Percentiles rank a stretch among this genome's conserved stretches.
Evolutionary conservation across 2,329 filamentous ascomycete species (phyloP).

Genomic region (Geosmithia morbida): DNA sequence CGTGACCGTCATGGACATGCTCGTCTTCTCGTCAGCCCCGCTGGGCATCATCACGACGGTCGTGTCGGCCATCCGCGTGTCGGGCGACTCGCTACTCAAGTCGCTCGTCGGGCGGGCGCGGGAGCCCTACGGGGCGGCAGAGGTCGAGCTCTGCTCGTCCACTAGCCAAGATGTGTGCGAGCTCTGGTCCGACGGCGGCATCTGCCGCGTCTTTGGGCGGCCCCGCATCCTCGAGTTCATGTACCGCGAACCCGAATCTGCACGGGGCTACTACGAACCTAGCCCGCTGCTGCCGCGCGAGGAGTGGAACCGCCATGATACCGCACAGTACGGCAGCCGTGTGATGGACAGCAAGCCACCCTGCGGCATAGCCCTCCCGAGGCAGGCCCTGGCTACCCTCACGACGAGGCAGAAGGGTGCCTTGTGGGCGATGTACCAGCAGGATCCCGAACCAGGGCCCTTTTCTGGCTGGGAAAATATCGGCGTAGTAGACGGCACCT

Average conservation of each 20-base stretch:
- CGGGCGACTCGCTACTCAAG: constrained; percentile 12
- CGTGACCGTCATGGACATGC: constrained; percentile 11
- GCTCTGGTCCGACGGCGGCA: constrained; percentile 16
- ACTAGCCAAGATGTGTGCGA: constrained; percentile 23
- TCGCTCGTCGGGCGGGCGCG: constrained; percentile 23
- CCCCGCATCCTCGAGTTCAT: constrained; percentile 17
- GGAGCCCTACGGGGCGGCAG: constrained; percentile 15
- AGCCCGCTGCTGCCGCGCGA: background rate
- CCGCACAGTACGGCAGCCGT: background rate
- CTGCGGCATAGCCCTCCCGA: background rate
- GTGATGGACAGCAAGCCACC: background rate
- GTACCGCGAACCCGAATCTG: constrained; percentile 1
- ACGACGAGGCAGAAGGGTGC: background rate
- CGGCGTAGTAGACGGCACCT: background rate
- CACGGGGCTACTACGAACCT: background rate
- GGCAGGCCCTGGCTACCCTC: background rate
- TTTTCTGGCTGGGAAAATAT: background rate
- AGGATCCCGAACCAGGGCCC: background rate
- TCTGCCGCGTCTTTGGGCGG: constrained; percentile 16
- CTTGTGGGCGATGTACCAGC: background rate
- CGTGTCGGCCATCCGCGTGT: constrained; percentile 15
- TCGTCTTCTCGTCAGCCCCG: constrained; percentile 19
- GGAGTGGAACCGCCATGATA: background rate
- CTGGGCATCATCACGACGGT: constrained; percentile 24
- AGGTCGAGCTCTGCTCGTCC: constrained; percentile 24